Percentiles rank a stretch among this genome's conserved stretches.
phyloP scores from a whole-genome alignment of 257 asterid species.

The Solanum phureja region DNA sequence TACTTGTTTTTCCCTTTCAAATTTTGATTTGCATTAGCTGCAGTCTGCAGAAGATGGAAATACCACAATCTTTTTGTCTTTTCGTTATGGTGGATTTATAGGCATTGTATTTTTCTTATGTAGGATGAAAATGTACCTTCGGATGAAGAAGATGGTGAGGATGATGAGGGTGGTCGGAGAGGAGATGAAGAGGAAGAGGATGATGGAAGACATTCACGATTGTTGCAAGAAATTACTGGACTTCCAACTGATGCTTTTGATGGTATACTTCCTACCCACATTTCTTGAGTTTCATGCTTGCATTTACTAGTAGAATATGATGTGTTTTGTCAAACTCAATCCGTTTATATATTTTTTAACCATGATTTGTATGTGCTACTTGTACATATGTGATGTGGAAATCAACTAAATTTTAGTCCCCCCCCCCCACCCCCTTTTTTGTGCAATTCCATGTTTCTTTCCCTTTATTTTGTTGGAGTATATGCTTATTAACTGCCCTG shows the following conservation, averaged over 20 bases:
- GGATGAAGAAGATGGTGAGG: constrained; percentile 49
- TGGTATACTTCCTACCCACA: constrained; percentile 26
- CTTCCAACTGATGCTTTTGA: constrained; percentile 65
- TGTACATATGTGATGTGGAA: background rate
- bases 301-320: background rate
- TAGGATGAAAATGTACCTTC: constrained; percentile 77
- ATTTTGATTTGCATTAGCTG: background rate
- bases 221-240: constrained; percentile 77
- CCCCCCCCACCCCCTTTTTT: background rate
- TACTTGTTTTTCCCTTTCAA: background rate
- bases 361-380: background rate
- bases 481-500: background rate
- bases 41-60: background rate
- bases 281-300: background rate
- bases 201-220: constrained; percentile 50
- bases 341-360: background rate
- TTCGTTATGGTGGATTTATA: background rate
- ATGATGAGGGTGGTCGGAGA: constrained; percentile 13
- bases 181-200: constrained; percentile 20
- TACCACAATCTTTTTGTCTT: background rate
- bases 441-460: background rate
- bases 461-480: background rate
- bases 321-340: background rate
- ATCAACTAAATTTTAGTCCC: background rate
- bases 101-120: background rate